Evolutionary conservation across 2,329 filamentous ascomycete genomes (phyloP).

Genomic region (Alternaria solani): DNA sequence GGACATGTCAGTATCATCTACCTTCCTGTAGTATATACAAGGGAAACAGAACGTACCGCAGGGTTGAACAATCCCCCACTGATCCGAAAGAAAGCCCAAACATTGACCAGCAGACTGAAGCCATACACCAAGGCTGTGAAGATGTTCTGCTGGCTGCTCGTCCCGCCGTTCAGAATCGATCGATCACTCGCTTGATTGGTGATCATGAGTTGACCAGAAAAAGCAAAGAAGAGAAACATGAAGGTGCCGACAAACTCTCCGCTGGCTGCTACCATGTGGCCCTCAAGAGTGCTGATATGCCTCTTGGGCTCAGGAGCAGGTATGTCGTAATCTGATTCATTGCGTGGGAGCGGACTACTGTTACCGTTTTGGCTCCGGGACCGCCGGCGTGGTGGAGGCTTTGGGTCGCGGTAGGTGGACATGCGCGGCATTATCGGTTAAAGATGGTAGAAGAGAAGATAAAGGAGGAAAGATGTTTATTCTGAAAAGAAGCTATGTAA

Average conservation of each 20-base stretch:
- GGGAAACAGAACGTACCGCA: constrained; percentile 21
- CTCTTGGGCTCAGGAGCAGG: constrained; percentile 11
- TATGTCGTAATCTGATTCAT: constrained; percentile 6
- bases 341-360: not conserved
- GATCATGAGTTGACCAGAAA: constrained; percentile 39
- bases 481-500: not conserved
- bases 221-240: constrained; percentile 44
- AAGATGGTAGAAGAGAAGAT: no score
- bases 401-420: constrained; percentile 18
- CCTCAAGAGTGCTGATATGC: constrained; percentile 20
- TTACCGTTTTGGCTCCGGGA: constrained; percentile 3
- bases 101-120: constrained; percentile 42
- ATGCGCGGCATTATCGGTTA: constrained; percentile 11
- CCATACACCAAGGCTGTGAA: constrained; percentile 43
- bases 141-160: constrained; percentile 33
- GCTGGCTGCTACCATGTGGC: constrained; percentile 35
- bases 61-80: constrained; percentile 31
- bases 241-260: constrained; percentile 46
- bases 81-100: constrained; percentile 46
- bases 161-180: constrained; percentile 21
- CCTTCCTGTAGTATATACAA: not conserved
- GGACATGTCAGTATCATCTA: not conserved
- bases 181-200: constrained; percentile 24
- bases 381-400: constrained; percentile 12
- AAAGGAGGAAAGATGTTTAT: not conserved